Evolutionary conservation across 306 rosid species (phyloP), one percentile per base, ranked within the genome.

Genomic region (Prunus dulcis): DNA sequence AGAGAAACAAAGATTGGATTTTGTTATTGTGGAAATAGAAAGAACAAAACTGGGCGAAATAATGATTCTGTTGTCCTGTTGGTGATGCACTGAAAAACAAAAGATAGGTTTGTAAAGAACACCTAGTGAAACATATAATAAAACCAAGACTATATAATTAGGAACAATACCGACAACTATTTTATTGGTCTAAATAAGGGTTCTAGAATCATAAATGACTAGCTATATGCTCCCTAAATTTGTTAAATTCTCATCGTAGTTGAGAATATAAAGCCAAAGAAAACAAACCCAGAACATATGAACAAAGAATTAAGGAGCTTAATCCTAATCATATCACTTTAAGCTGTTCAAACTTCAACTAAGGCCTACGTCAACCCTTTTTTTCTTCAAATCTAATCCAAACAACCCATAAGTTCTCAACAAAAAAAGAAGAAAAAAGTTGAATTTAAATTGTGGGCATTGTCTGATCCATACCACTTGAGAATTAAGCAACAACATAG

Each of bases 271-370:
- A 15, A 45, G 72, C 9, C 69, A 22, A 45, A 20, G 12, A 41
- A 45, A 20, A 71, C n/a, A 53, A 70, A 19, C 75, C 34, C 64
- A 32, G 62, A 70, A 30, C 74, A 27, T n/a, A 64, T 5, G 22
- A 70, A 51, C 6, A 17, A 28, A 27, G 9, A 18, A 43, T 6
- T 34, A 34, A 22, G 3, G 3, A 6, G 20, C 0, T 20, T 45
- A 34, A 45, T 65, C 19, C 70, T 13, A 65, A 65, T 3, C 49
- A n/a, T 41, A 32, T 65, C 27, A 18, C 47, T 30, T 64, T 18
- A 18, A 3, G 2, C 6, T 12, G 27, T 64, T 64, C 25, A 18
- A 19, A 51, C 14, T 20, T 23, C 12, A 58, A 11, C 32, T 4
- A 20, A 19, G 32, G 64, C 64, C 3, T 58, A 22, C 30, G 12